A percentile compares a stretch with the other conserved stretches of the same genome.
phyloP scores from a whole-genome alignment of 192 early-diverging fungal genomes.

The Coemansia pectinata region DNA sequence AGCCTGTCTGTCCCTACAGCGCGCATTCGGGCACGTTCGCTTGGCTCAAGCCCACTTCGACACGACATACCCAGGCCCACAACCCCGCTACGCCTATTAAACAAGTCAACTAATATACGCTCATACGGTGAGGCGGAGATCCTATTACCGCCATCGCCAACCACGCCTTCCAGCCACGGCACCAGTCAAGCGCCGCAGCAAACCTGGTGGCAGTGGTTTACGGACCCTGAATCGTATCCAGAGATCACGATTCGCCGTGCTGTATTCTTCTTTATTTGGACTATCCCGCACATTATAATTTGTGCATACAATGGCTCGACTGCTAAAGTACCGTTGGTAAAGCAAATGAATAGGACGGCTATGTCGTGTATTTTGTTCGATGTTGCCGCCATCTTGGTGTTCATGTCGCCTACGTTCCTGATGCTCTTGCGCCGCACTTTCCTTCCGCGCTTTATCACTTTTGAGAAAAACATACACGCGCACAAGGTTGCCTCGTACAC shows the following conservation, averaged over 20 bases:
- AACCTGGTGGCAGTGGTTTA: constrained; percentile 10
- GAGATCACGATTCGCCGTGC: constrained; percentile 45
- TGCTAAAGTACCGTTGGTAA: constrained; percentile 4
- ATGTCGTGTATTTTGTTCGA: constrained; percentile 52
- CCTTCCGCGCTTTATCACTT: constrained; percentile 61
- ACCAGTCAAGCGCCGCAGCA: not conserved
- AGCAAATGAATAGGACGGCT: constrained; percentile 22
- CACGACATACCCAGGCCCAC: not conserved
- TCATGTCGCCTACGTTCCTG: constrained; percentile 79
- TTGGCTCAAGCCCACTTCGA: not conserved
- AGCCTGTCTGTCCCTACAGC: not conserved
- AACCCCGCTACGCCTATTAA: not conserved
- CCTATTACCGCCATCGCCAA: not conserved
- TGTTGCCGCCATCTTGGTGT: constrained; percentile 72
- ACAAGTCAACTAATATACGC: not conserved
- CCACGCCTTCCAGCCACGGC: not conserved
- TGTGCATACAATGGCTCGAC: constrained; percentile 14
- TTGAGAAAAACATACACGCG: constrained; percentile 74
- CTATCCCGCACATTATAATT: constrained; percentile 39
- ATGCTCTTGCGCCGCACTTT: constrained; percentile 58
- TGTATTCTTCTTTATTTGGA: constrained; percentile 40
- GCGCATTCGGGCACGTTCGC: not conserved
- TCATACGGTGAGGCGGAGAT: not conserved
- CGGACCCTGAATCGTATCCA: constrained; percentile 30
- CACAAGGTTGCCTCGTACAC: constrained; percentile 74